These are phyloP conservation scores for Nemophila menziesii DNA, from an alignment of 257 asterid species.

Conservation along the genomic window DNA sequence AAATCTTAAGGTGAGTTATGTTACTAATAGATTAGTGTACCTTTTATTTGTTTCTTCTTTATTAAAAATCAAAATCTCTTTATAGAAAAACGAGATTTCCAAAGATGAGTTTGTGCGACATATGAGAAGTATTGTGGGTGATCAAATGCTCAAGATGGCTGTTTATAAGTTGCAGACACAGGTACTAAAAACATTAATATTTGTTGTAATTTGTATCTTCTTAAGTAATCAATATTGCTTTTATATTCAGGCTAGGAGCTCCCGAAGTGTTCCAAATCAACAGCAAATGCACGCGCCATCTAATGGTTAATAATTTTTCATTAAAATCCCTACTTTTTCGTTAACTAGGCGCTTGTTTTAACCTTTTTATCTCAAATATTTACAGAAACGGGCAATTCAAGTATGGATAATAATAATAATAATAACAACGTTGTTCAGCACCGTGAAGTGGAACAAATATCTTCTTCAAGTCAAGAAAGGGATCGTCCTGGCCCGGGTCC, in stretches of 20 bases:
- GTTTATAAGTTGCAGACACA: constrained; percentile 73
- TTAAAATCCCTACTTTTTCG: neutral
- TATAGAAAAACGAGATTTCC: constrained; percentile 76
- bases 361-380: constrained; percentile 17
- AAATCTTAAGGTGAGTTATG: constrained; percentile 52
- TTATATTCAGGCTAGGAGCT: constrained; percentile 35
- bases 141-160: constrained; percentile 88
- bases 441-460: constrained; percentile 44
- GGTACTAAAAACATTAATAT: constrained; percentile 17
- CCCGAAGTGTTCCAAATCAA: no score
- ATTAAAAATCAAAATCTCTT: constrained; percentile 13
- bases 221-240: neutral
- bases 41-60: constrained; percentile 12
- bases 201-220: constrained; percentile 5
- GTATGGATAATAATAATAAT: no score
- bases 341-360: constrained; percentile 11
- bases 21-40: constrained; percentile 8
- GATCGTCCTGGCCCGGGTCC: constrained; percentile 48
- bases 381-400: constrained; percentile 34
- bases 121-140: constrained; percentile 86
- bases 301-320: constrained; percentile 29
- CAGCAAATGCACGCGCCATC: constrained; percentile 35
- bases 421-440: constrained; percentile 26
- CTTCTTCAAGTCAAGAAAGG: constrained; percentile 47
- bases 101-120: constrained; percentile 70